phyloP scores from a whole-genome alignment of 2,329 filamentous ascomycete species.

The Microthyrium microscopicum region DNA sequence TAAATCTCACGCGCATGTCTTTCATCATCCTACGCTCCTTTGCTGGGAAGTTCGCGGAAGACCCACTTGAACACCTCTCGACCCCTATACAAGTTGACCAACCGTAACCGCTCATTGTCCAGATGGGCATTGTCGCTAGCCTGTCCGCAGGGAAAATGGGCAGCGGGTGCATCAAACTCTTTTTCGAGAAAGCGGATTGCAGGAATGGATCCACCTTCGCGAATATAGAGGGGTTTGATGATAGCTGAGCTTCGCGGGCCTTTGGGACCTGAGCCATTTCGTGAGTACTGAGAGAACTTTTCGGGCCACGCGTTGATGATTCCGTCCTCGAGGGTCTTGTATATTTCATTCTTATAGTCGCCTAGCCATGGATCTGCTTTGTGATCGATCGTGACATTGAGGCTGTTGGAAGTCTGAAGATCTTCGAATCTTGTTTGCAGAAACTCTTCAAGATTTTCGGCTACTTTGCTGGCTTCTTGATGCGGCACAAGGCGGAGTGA shows the following conservation, averaged over 20 bases:
- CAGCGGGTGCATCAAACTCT: constrained; percentile 78
- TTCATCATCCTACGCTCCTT: not conserved
- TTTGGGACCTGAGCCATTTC: constrained; percentile 13
- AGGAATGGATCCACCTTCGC: constrained; percentile 89
- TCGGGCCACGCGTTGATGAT: constrained; percentile 73
- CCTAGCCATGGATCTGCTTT: constrained; percentile 93
- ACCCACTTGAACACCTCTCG: constrained; percentile 81
- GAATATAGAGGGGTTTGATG: constrained; percentile 67
- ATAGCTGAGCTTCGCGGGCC: constrained; percentile 9
- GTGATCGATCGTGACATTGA: constrained; percentile 76
- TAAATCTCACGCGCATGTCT: not conserved
- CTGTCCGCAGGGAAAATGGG: constrained; percentile 85
- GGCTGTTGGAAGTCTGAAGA: constrained; percentile 63
- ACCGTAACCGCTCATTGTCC: constrained; percentile 81
- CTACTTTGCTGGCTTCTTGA: constrained; percentile 69
- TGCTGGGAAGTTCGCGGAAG: constrained; percentile 44
- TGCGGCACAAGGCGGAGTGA: constrained; percentile 87
- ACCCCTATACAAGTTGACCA: constrained; percentile 79
- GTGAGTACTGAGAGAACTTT: constrained; percentile 15
- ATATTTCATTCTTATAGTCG: constrained; percentile 79
- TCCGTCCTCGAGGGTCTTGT: constrained; percentile 70
- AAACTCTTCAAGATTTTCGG: constrained; percentile 48
- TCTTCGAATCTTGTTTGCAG: constrained; percentile 53
- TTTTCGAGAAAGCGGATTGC: constrained; percentile 90
- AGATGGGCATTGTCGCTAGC: constrained; percentile 88